These are phyloP conservation scores for Limonium bicolor DNA, from an alignment of 148 eudicot species.

Conservation along the genomic window DNA sequence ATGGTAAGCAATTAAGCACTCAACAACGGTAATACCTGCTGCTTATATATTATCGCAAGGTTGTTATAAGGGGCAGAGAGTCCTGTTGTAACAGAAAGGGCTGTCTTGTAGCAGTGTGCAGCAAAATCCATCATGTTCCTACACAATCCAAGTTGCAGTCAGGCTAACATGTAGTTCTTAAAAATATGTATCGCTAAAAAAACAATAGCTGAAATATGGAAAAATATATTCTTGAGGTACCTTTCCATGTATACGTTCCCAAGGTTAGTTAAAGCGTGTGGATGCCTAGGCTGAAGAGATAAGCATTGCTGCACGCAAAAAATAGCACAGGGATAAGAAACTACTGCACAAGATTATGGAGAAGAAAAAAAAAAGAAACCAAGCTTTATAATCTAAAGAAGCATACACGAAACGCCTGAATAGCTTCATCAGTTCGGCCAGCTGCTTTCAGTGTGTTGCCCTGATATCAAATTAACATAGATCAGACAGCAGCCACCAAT, in stretches of 20 bases:
- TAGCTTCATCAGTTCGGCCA: constrained; percentile 80
- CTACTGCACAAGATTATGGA: neutral
- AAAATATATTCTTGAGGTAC: constrained; percentile 18
- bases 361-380: neutral
- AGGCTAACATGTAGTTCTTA: neutral
- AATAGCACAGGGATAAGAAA: constrained; percentile 8
- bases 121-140: constrained; percentile 93
- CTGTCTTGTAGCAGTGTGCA: constrained; percentile 77
- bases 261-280: constrained; percentile 90
- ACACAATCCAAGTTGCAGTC: constrained; percentile 13
- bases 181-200: too few relatives aligned
- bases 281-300: constrained; percentile 74
- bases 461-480: constrained; percentile 16
- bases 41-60: constrained; percentile 85
- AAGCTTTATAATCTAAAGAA: neutral
- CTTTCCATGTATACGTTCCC: constrained; percentile 97
- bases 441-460: constrained; percentile 91
- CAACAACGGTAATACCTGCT: constrained; percentile 76
- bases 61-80: constrained; percentile 93
- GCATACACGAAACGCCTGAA: constrained; percentile 70
- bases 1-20: too few relatives aligned
- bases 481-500: constrained; percentile 2
- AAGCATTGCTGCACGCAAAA: constrained; percentile 69
- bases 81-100: constrained; percentile 79
- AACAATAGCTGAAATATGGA: neutral